These are phyloP conservation scores for Elongisporangium senticosum DNA, from an alignment of 352 stramenopile genomes.

Conservation along the genomic window DNA sequence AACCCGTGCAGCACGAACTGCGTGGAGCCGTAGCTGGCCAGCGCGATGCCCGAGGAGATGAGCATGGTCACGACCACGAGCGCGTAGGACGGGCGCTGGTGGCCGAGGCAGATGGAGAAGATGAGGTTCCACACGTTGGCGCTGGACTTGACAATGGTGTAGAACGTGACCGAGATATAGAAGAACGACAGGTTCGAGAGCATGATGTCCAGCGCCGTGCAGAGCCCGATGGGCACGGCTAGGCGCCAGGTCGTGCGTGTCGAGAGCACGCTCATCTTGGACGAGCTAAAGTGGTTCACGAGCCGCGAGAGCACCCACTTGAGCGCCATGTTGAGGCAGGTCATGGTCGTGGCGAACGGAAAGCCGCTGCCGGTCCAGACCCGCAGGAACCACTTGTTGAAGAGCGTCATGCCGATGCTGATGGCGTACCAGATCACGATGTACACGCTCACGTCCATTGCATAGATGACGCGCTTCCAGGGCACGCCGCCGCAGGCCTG, in stretches of 20 bases:
- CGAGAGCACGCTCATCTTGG: slow-evolving; percentile 26
- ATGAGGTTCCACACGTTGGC: slow-evolving; percentile 81
- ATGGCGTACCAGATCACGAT: slow-evolving; percentile 80
- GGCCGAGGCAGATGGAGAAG: slow-evolving; percentile 71
- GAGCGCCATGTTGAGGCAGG: slow-evolving; percentile 74
- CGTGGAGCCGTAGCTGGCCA: slow-evolving; percentile 70
- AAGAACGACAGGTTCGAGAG: slow-evolving; percentile 79
- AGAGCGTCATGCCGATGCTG: slow-evolving; percentile 82
- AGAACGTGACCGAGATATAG: slow-evolving; percentile 85
- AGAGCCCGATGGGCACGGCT: slow-evolving; percentile 72
- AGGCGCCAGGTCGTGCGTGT: slow-evolving; percentile 51
- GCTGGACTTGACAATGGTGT: slow-evolving; percentile 79
- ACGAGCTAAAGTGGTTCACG: slow-evolving; percentile 38
- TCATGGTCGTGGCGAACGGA: slow-evolving; percentile 75
- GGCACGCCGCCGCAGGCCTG: slow-evolving; percentile 14
- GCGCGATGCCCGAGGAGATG: slow-evolving; percentile 64
- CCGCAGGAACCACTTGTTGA: slow-evolving; percentile 81
- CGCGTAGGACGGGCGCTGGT: slow-evolving; percentile 54
- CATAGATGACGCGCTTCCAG: slow-evolving; percentile 29
- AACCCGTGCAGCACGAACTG: slow-evolving; percentile 73
- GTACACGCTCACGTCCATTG: slow-evolving; percentile 64
- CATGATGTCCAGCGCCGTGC: slow-evolving; percentile 81
- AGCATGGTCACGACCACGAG: slow-evolving; percentile 54
- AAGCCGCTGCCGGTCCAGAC: slow-evolving; percentile 66
- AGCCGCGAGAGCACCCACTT: slow-evolving; percentile 62